Conservation (phyloP, 495 filamentous ascomycete species). For the Trichocladium uniseriatum region DNA sequence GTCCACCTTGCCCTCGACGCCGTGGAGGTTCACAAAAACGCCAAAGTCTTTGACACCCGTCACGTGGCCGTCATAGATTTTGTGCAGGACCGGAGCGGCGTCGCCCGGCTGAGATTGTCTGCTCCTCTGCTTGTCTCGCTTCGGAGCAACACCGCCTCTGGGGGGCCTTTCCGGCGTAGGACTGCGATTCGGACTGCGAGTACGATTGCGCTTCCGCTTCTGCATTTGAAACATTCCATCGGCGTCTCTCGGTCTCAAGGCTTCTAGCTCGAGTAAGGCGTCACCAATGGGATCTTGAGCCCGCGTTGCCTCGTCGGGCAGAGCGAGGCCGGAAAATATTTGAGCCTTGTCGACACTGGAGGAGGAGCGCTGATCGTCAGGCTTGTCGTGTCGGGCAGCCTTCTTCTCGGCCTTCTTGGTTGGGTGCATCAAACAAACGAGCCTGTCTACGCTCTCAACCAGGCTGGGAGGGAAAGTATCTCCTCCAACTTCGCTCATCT, state of each 20-base stretch:
- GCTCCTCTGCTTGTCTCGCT: conserved; percentile 43
- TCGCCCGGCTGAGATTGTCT: conserved; percentile 51
- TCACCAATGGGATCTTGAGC: conserved; percentile 78
- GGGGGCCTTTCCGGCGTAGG: conserved; percentile 54
- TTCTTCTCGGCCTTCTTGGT: conserved; percentile 48
- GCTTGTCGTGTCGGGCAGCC: conserved; percentile 34
- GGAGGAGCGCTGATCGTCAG: conserved; percentile 26
- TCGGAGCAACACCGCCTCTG: too few species aligned
- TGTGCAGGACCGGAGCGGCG: conserved; percentile 70
- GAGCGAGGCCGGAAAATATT: conserved; percentile 79
- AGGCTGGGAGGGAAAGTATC: conserved; percentile 87
- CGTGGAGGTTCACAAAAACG: conserved; percentile 82
- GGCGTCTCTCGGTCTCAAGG: conserved; percentile 59
- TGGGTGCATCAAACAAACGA: conserved; percentile 88
- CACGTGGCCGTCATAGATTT: conserved; percentile 82
- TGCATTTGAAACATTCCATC: conserved; percentile 32
- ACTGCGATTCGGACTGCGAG: conserved; percentile 69
- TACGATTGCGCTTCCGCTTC: conserved; percentile 11
- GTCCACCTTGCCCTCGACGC: conserved; percentile 79
- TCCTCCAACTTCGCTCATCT: conserved; percentile 60
- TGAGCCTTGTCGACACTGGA: conserved; percentile 61
- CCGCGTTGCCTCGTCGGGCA: conserved; percentile 76
- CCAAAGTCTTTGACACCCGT: conserved; percentile 94
- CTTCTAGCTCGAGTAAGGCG: conserved; percentile 83
- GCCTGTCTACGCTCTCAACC: conserved; percentile 80